Evolutionary conservation across 2,329 filamentous ascomycete genomes (phyloP).

Genomic region (Aspergillus candidus): DNA sequence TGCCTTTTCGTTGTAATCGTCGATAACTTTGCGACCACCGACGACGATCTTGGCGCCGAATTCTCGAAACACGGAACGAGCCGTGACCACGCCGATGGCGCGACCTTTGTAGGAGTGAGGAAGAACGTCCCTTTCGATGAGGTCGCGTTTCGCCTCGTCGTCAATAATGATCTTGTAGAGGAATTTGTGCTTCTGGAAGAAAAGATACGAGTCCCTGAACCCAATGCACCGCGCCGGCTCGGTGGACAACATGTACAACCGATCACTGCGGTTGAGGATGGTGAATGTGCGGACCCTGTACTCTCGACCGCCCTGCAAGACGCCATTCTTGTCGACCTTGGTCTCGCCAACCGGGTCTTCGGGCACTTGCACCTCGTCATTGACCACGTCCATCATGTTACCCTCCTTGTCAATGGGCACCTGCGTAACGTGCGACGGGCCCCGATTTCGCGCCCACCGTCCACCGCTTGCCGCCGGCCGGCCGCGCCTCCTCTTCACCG

Average conservation of each 20-base stretch:
- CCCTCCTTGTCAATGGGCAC: slow-evolving; percentile 91
- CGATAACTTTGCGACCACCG: slow-evolving; percentile 74
- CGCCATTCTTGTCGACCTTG: slow-evolving; percentile 87
- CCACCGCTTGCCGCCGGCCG: slow-evolving; percentile 51
- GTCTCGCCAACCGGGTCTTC: slow-evolving; percentile 82
- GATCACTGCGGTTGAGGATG: slow-evolving; percentile 71
- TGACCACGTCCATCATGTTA: slow-evolving; percentile 79
- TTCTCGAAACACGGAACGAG: slow-evolving; percentile 91
- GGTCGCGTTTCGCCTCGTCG: slow-evolving; percentile 92
- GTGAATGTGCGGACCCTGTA: slow-evolving; percentile 96
- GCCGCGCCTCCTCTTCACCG: slow-evolving; percentile 53
- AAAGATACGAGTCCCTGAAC: slow-evolving; percentile 95
- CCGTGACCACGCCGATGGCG: slow-evolving; percentile 93
- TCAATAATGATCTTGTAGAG: slow-evolving; percentile 98
- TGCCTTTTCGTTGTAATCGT: slow-evolving; percentile 81
- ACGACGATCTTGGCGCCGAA: slow-evolving; percentile 94
- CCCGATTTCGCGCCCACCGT: slow-evolving; percentile 67
- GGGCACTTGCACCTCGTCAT: slow-evolving; percentile 86
- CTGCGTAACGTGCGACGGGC: slow-evolving; percentile 68
- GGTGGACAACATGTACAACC: slow-evolving; percentile 97
- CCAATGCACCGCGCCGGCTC: slow-evolving; percentile 94
- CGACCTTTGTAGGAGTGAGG: slow-evolving; percentile 98
- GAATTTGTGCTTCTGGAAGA: slow-evolving; percentile 96
- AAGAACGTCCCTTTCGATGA: slow-evolving; percentile 93
- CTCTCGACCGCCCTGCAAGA: slow-evolving; percentile 75